Evolutionary conservation across 768 basidiomycete genomes (phyloP).

Genomic region (Lactarius hengduanensis): DNA sequence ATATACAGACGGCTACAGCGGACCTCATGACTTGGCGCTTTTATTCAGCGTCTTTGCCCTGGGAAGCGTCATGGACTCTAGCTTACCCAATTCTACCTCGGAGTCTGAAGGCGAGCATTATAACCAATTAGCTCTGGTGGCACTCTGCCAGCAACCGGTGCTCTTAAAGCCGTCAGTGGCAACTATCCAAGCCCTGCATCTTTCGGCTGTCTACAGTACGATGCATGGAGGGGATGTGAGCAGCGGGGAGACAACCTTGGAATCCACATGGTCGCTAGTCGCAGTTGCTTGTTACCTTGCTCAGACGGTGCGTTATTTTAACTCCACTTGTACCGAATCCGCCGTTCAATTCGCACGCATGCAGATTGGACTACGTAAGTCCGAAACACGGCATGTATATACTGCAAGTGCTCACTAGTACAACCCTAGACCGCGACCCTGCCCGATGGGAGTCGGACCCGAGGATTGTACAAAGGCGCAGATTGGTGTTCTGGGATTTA

Average conservation of each 20-base stretch:
- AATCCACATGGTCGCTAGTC: conserved; percentile 66
- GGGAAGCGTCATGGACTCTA: too few species aligned
- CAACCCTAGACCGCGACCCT: too few species aligned
- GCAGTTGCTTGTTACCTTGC: conserved; percentile 64
- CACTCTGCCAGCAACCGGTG: conserved; percentile 62
- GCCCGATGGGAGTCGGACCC: too few species aligned
- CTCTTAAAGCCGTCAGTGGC: conserved; percentile 68
- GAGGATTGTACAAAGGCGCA: too few species aligned
- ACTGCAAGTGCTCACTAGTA: too few species aligned
- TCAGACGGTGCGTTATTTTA: conserved; percentile 51
- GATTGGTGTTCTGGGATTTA: too few species aligned
- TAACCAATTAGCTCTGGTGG: conserved; percentile 62
- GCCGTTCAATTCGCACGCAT: background rate
- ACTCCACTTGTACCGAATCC: background rate
- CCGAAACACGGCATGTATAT: too few species aligned
- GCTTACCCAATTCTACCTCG: too few species aligned
- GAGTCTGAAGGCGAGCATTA: conserved; percentile 17
- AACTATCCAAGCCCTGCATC: conserved; percentile 66
- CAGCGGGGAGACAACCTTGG: conserved; percentile 63
- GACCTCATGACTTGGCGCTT: conserved; percentile 37
- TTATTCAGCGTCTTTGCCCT: too few species aligned
- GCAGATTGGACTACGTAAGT: too few species aligned
- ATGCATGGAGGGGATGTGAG: conserved; percentile 62
- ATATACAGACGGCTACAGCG: conserved; percentile 30
- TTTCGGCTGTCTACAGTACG: conserved; percentile 67